phyloP scores from a whole-genome alignment of 768 basidiomycete species.

The Saitozyma podzolica region DNA sequence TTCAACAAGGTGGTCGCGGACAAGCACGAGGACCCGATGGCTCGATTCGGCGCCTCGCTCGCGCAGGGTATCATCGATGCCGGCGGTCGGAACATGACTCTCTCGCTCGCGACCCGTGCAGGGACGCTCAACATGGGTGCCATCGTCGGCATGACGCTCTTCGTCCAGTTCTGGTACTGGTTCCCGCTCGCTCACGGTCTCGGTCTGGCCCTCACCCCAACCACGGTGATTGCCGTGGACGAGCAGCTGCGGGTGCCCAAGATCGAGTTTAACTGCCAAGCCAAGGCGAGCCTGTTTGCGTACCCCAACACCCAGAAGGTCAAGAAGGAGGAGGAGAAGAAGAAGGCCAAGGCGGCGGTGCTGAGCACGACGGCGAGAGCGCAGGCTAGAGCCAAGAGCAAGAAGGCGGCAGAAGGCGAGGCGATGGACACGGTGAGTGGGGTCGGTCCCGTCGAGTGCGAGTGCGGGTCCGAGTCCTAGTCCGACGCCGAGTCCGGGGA shows the following conservation, averaged over 20 bases:
- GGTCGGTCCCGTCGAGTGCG: not conserved
- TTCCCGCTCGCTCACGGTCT: conserved; percentile 94
- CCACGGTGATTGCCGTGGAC: conserved; percentile 88
- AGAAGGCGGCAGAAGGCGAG: conserved; percentile 73
- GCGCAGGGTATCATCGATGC: conserved; percentile 98
- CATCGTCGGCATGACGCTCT: conserved; percentile 96
- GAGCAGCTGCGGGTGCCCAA: conserved; percentile 88
- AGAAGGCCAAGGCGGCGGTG: conserved; percentile 91
- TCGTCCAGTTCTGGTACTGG: conserved; percentile 99
- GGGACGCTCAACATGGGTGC: conserved; percentile 91
- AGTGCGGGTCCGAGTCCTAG: not conserved
- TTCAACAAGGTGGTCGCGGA: conserved; percentile 88
- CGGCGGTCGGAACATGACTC: conserved; percentile 92
- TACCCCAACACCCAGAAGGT: conserved; percentile 85
- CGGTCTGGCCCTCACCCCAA: conserved; percentile 89
- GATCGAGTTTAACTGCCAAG: conserved; percentile 87
- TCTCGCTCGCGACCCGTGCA: conserved; percentile 86
- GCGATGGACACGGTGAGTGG: conserved; percentile 65
- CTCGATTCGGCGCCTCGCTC: conserved; percentile 92
- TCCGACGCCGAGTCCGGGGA: no score
- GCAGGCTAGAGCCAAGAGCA: conserved; percentile 88
- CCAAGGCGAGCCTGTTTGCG: conserved; percentile 84
- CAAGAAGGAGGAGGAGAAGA: conserved; percentile 85
- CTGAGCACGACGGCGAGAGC: conserved; percentile 95
- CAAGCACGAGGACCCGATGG: conserved; percentile 99